Evolutionary conservation across 208 protist genomes (phyloP).

Genomic region (Trypanosoma theileri): DNA sequence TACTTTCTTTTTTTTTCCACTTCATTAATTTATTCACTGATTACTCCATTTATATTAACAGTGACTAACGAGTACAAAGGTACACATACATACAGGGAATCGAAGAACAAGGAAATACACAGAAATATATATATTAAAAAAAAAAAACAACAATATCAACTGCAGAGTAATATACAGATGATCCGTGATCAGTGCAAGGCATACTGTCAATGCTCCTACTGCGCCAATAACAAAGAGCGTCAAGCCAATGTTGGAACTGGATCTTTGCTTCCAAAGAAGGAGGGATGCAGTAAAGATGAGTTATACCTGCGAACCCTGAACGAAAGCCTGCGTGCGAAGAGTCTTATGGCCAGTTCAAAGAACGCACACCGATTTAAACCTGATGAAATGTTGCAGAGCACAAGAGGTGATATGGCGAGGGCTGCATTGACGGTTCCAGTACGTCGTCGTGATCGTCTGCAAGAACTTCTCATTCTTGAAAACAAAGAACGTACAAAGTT

Average conservation of each 20-base stretch:
- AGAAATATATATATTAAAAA: background rate
- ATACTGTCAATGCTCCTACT: slow-evolving; percentile 84
- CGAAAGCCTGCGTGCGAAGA: slow-evolving; percentile 48
- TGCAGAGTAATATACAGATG: slow-evolving; percentile 29
- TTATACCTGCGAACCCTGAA: slow-evolving; percentile 73
- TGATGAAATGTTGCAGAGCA: slow-evolving; percentile 81
- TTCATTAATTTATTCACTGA: background rate
- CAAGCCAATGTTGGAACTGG: too few relatives aligned
- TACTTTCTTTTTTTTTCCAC: slow-evolving; percentile 16
- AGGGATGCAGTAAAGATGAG: slow-evolving; percentile 58
- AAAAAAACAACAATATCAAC: background rate
- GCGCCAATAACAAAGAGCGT: slow-evolving; percentile 32
- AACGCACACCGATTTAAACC: slow-evolving; percentile 77
- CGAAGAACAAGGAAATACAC: background rate
- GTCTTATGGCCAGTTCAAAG: slow-evolving; percentile 60
- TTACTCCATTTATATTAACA: background rate
- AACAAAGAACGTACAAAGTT: slow-evolving; percentile 67
- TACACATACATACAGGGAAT: background rate
- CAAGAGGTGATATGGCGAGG: slow-evolving; percentile 61
- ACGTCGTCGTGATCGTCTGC: slow-evolving; percentile 83
- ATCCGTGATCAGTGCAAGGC: slow-evolving; percentile 78
- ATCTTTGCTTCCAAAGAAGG: too few relatives aligned
- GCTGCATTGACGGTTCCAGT: slow-evolving; percentile 65
- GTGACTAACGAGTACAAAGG: too few relatives aligned
- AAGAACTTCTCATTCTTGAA: slow-evolving; percentile 87